These are phyloP conservation scores for Tuber brumale DNA, from an alignment of 495 filamentous ascomycete species.

Conservation along the genomic window DNA sequence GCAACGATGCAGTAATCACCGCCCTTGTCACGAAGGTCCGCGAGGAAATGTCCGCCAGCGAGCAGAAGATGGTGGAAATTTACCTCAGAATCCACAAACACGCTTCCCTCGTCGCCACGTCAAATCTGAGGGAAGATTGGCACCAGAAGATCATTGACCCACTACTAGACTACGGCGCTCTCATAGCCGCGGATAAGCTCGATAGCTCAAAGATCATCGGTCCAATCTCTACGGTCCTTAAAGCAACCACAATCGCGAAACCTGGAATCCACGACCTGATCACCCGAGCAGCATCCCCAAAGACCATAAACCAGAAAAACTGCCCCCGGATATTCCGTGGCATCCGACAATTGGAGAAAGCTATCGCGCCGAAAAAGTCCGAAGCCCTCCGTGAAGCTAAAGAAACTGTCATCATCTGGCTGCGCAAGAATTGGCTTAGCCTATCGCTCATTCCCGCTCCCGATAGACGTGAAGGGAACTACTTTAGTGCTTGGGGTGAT, in stretches of 20 bases:
- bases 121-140: slow-evolving; percentile 23
- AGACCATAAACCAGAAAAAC: slow-evolving; percentile 15
- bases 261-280: slow-evolving; percentile 21
- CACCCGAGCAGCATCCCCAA: slow-evolving; percentile 11
- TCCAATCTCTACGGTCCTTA: slow-evolving; percentile 9
- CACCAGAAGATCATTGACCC: slow-evolving; percentile 23
- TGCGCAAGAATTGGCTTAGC: slow-evolving; percentile 28
- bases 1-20: slow-evolving; percentile 15
- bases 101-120: slow-evolving; percentile 18
- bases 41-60: slow-evolving; percentile 10
- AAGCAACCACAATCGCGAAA: slow-evolving; percentile 14
- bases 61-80: slow-evolving; percentile 10
- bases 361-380: background rate
- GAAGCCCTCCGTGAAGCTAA: slow-evolving; percentile 16
- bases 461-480: slow-evolving; percentile 11
- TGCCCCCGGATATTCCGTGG: slow-evolving; percentile 26
- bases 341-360: slow-evolving; percentile 10
- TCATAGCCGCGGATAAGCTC: slow-evolving; percentile 18
- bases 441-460: slow-evolving; percentile 18
- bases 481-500: slow-evolving; percentile 20
- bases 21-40: slow-evolving; percentile 7
- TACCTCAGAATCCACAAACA: slow-evolving; percentile 9
- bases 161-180: slow-evolving; percentile 19
- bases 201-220: slow-evolving; percentile 6
- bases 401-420: slow-evolving; percentile 21